Evolutionary conservation across 805 yeast species (phyloP).

Genomic region (Ogataea parapolymorpha): DNA sequence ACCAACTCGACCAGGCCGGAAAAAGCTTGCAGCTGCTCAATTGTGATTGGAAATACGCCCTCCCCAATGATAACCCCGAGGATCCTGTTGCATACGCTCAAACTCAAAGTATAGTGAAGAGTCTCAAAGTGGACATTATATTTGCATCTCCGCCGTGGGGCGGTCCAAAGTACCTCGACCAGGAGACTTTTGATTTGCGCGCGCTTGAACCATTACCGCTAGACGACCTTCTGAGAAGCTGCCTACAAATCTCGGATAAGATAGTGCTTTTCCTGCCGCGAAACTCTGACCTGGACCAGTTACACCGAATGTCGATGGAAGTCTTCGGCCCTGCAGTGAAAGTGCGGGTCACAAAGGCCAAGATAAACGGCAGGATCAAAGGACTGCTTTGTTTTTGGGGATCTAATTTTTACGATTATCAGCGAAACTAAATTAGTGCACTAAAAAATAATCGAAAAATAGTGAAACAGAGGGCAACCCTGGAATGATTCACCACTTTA

Average conservation of each 20-base stretch:
- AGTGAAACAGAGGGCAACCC: constrained; percentile 1
- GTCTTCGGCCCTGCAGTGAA: constrained; percentile 42
- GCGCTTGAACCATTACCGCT: constrained; percentile 47
- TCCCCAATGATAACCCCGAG: constrained; percentile 1
- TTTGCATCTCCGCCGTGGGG: constrained; percentile 93
- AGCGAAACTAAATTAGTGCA: constrained; percentile 4
- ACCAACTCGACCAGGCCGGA: constrained; percentile 45
- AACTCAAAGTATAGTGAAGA: constrained; percentile 10
- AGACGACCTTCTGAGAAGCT: constrained; percentile 40
- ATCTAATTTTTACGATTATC: constrained; percentile 33
- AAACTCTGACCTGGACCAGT: constrained; percentile 51
- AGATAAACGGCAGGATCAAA: constrained; percentile 41
- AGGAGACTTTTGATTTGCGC: constrained; percentile 44
- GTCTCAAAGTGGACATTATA: constrained; percentile 43
- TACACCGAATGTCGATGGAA: constrained; percentile 43
- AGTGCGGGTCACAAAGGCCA: constrained; percentile 45
- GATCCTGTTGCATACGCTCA: constrained; percentile 7
- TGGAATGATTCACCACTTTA: neutral
- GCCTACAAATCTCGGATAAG: constrained; percentile 41
- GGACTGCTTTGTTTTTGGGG: constrained; percentile 67
- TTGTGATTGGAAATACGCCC: constrained; percentile 19
- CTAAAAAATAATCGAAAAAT: neutral
- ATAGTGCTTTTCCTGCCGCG: constrained; percentile 64
- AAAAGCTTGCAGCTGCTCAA: constrained; percentile 41
- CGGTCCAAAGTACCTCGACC: constrained; percentile 58